Evolutionary conservation across 2,329 filamentous ascomycete genomes (phyloP).

Genomic region (Xenoacremonium recifei): DNA sequence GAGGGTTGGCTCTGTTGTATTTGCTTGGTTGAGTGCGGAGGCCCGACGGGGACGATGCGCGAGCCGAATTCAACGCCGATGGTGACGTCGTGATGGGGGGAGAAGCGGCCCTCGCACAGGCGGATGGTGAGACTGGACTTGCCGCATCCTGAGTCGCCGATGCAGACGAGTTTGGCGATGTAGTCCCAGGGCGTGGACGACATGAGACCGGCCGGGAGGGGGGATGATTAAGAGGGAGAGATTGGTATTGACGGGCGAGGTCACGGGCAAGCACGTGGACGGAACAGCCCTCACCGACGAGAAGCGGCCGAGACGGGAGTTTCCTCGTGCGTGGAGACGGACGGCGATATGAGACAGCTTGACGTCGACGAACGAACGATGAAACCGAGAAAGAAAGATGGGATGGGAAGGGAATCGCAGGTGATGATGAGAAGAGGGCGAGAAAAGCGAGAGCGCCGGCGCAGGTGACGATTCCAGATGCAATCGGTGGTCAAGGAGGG

Average conservation of each 20-base stretch:
- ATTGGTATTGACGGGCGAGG: neutral
- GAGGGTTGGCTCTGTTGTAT: too few relatives aligned
- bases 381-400: neutral
- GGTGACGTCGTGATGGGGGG: constrained; percentile 91
- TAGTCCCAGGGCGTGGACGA: constrained; percentile 85
- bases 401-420: neutral
- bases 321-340: too few relatives aligned
- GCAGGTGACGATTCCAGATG: neutral
- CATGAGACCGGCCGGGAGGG: constrained; percentile 38
- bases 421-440: neutral
- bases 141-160: constrained; percentile 93
- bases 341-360: too few relatives aligned
- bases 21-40: constrained; percentile 69
- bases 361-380: neutral
- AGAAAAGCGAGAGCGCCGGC: neutral
- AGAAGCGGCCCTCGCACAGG: constrained; percentile 95
- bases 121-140: constrained; percentile 94
- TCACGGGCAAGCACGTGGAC: neutral
- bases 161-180: constrained; percentile 97
- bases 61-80: constrained; percentile 97
- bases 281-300: neutral
- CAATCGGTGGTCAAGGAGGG: neutral
- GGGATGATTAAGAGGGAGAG: constrained; percentile 8
- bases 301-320: neutral
- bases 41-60: constrained; percentile 86